A percentile compares a stretch with the other conserved stretches of the same genome.
These are phyloP conservation scores for Retiboletus flavoniger DNA, from an alignment of 1,284 basidiomycete species.

Conservation along the genomic window DNA sequence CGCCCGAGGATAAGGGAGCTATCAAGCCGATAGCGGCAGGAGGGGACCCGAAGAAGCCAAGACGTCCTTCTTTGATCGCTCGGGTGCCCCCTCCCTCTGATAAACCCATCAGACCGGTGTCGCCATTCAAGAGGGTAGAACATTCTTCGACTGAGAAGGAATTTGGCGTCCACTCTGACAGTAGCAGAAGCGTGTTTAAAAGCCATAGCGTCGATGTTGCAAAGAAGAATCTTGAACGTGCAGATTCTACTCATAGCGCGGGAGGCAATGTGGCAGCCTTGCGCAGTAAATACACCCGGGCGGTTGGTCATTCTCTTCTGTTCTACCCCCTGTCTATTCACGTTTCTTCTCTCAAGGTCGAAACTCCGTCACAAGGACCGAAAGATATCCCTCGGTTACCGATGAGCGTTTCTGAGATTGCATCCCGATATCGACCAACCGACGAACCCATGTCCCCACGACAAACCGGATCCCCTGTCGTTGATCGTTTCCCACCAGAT, in stretches of 20 bases:
- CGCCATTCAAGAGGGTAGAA: slow-evolving; percentile 25
- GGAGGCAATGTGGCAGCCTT: slow-evolving; percentile 67
- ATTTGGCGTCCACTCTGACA: slow-evolving; percentile 27
- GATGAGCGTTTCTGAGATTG: slow-evolving; percentile 63
- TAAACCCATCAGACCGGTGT: slow-evolving; percentile 14
- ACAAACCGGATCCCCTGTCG: slow-evolving; percentile 31
- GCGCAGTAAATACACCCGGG: slow-evolving; percentile 58
- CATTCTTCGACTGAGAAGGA: slow-evolving; percentile 23
- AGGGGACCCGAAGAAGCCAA: slow-evolving; percentile 12
- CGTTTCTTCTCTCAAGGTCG: slow-evolving; percentile 39
- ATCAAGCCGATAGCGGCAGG: background rate
- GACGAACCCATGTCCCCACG: slow-evolving; percentile 41
- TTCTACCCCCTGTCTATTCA: slow-evolving; percentile 5
- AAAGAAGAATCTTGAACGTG: slow-evolving; percentile 40
- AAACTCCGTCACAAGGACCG: slow-evolving; percentile 52
- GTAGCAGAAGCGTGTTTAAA: slow-evolving; percentile 20
- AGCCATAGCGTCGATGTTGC: slow-evolving; percentile 31
- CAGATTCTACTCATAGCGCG: slow-evolving; percentile 50
- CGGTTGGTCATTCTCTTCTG: slow-evolving; percentile 41
- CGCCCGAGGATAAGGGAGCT: background rate
- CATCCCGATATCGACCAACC: slow-evolving; percentile 55
- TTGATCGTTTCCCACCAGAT: slow-evolving; percentile 28
- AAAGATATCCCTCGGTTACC: slow-evolving; percentile 62
- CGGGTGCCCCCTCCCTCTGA: slow-evolving; percentile 18
- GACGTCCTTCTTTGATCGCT: slow-evolving; percentile 25